Base-by-base conservation (phyloP, 257 asterid genomes). In the Solanum lignicaule region DNA sequence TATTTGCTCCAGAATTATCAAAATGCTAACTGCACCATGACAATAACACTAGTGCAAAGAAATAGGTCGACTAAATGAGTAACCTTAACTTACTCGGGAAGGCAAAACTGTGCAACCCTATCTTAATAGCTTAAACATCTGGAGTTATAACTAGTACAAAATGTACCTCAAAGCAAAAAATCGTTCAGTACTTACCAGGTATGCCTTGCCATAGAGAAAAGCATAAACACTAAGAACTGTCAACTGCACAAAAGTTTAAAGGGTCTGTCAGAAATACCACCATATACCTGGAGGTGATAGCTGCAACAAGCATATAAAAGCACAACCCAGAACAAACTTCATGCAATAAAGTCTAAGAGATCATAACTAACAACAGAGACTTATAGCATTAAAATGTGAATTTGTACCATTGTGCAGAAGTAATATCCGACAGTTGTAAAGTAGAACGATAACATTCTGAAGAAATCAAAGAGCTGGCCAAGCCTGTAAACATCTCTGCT, bases 401-500 rank as follows among this genome's bases (percentile, higher is more conserved):
- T 20, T 81, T 95, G 89, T 90, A 97, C 99, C 99, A 97, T 95
- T 91, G 99, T 97, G 90, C 99, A 97, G 76, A 97, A 91, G 93
- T 97, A 97, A 92, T 88, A 95, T 90, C 99, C 99, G 32, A 97
- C 99, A 87, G 99, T 97, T 7, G 99, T 95, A 93, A 97, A 97
- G 94, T 93, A 96, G 93, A 97, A 97, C 13, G 99, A 97, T 72
- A 97, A 91, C 99, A 95, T 97, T 92, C 99, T 92, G 91, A 97
- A 95, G 91, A 97, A 97, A 91, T 96, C 99, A 91, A 97, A 94
- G 88, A 93, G 99, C 94, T 97, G 98, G 62, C 99, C 99, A 90
- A 97, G 98, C 91, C 99, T 91, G 92, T 97, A 97, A 72, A 97
- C 92, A 89, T 97, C 99, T 92, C 99, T 93, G 86, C 99, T 97